Base-by-base conservation (phyloP, 129 eudicot species). In the Chrysanthemum lavandulifolium region DNA sequence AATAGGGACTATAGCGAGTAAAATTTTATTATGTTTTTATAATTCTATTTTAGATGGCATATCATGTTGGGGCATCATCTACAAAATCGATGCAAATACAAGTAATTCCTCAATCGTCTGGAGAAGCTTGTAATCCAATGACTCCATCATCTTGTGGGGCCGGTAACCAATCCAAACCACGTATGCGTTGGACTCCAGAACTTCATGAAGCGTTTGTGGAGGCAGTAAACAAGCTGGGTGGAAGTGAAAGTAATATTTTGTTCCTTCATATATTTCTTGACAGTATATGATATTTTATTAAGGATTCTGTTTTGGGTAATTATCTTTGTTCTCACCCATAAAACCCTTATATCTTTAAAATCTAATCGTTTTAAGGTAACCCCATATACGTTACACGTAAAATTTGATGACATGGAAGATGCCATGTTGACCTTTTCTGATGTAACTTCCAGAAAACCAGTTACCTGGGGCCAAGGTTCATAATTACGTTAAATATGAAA, bases 121-220 rank as follows among this genome's bases (percentile, higher is more conserved):
- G 77, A 36, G 96, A 92, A 84, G 76, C 79, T 71, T 73, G 86
- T 40, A 52, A 68, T 58, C 78, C 76, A 60, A 73, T 76, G 68
- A 67, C 79, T 72, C 82, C 92, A 19, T 74, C 86, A 27, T 78
- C 97, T 73, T 79, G 91, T 15, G 82, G 66, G 13, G 81, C 81
- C 66, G 82, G 86, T 29, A 69, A 87, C 31, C 82, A 88, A 73
- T 66, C 82, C 61, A 93, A 90, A 80, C 83, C 84, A 67, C 89
- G 97, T 10, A 93, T 93, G 98, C 98, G 98, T 40, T 93, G 98
- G 98, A 93, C 98, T n/a, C 98, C 96, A 10, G 98, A 93, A 80
- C 96, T 93, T 47, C 97, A 93, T 78, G 98, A 93, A 80, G 90
- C 98, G 72, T 93, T 93, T 76, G 96, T 93, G 69, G 98, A 93